Conservation (phyloP, 805 yeast genomes). For the Starmera pachycereana region DNA sequence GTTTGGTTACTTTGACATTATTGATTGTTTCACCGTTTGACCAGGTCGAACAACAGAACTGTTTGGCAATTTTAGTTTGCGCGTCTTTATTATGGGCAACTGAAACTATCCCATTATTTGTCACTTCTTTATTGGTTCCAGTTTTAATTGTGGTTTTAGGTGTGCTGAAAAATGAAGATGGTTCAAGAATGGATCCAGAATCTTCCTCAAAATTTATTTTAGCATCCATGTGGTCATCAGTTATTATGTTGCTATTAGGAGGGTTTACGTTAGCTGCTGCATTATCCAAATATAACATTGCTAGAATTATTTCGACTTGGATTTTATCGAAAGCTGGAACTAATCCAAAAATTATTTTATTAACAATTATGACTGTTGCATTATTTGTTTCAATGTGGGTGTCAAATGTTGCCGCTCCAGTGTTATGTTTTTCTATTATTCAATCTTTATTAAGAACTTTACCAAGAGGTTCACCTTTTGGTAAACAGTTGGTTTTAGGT, state of each 20-base stretch:
- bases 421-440: conserved; percentile 78
- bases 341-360: conserved; percentile 63
- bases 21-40: conserved; percentile 42
- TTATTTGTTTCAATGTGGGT: conserved; percentile 90
- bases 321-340: conserved; percentile 80
- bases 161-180: conserved; percentile 50
- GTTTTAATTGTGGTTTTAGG: conserved; percentile 64
- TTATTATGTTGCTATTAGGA: conserved; percentile 79
- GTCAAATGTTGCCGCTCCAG: conserved; percentile 96
- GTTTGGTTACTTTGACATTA: conserved; percentile 34
- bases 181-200: conserved; percentile 50
- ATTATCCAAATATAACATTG: conserved; percentile 80
- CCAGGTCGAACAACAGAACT: conserved; percentile 55
- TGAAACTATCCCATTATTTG: conserved; percentile 85
- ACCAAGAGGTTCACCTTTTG: conserved; percentile 68
- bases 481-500: conserved; percentile 78
- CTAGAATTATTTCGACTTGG: conserved; percentile 74
- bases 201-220: conserved; percentile 68
- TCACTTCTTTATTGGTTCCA: conserved; percentile 79
- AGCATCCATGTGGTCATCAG: conserved; percentile 91
- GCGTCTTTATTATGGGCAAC: conserved; percentile 93
- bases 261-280: conserved; percentile 96
- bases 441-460: conserved; percentile 83
- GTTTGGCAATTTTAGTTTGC: conserved; percentile 74
- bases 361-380: conserved; percentile 81